These are phyloP conservation scores for Tolypocladium tropicale DNA, from an alignment of 2,329 filamentous ascomycete species.

Conservation along the genomic window DNA sequence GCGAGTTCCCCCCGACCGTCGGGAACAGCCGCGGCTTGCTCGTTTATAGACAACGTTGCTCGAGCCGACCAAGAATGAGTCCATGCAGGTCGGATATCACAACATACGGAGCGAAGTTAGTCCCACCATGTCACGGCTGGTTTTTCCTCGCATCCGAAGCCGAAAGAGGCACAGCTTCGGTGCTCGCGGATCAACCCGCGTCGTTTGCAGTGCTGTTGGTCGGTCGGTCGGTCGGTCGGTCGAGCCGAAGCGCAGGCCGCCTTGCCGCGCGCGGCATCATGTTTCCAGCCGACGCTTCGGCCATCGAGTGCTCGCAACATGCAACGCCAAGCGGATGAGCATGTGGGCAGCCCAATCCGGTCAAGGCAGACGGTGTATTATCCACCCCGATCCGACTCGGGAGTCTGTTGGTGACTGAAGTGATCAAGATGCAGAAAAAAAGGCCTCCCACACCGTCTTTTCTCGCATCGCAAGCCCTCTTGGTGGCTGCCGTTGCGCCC, in stretches of 20 bases:
- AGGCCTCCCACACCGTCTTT: background rate
- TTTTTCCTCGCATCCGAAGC: background rate
- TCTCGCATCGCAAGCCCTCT: background rate
- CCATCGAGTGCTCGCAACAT: background rate
- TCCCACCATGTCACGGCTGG: background rate
- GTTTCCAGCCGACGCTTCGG: background rate
- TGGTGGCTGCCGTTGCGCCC: background rate
- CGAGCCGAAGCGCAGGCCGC: background rate
- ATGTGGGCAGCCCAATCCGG: background rate
- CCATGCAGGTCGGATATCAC: background rate
- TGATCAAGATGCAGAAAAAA: background rate
- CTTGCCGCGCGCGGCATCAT: background rate
- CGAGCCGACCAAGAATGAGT: background rate
- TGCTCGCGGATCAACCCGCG: background rate
- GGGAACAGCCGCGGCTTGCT: background rate
- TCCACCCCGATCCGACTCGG: background rate
- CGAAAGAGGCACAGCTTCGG: background rate
- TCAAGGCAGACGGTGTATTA: background rate
- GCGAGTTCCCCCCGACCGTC: background rate
- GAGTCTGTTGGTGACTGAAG: background rate
- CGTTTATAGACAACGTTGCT: background rate
- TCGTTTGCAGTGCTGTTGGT: background rate
- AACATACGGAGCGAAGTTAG: background rate
- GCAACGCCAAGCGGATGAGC: background rate
- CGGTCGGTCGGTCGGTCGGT: too few relatives aligned